Base-by-base conservation (phyloP, 2,329 filamentous ascomycete genomes). In the Trichoderma harzianum region DNA sequence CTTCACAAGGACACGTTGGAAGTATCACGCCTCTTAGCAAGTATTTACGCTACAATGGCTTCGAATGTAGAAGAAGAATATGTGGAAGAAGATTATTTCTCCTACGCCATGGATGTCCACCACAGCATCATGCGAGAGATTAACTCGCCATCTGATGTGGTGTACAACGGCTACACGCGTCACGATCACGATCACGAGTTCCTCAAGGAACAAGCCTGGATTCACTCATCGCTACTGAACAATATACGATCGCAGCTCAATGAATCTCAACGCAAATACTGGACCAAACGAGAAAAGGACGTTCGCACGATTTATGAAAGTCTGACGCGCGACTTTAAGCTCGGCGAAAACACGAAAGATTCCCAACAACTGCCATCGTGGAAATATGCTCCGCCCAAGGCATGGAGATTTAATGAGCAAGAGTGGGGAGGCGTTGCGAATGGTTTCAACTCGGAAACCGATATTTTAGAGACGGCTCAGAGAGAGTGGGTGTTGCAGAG, bases 1-100 rank as follows among this genome's bases (percentile, higher is more conserved):
- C 76, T 78, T 21, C 76, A 78, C 66, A 47, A 71, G 0, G 74
- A 78, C 65, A 78, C 77, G 1, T 61, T 78, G 10, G 74, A 72
- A 3, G 75, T 78, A 18, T 76, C 77, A 0, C 75, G 75, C 7
- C 74, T 78, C 2, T 74, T 78, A 5, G 74, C 77, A 24, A 72
- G 71, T 14, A 26, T 78, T 3, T 78, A 77, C 24, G 60, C 51
- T 11, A 26, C 60, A 3, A n/a, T 24, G 7, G 43, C 62, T 7
- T 65, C n/a, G 3, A 8, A 21, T 16, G 43, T 28, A 24, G 62
- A 16, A 4, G 53, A 57, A 5, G 53, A 28, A 8, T 26, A 65
- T 5, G 8, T 10, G 1, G 47, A 51, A 24, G n/a, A 51, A 1
- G 28, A 43, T n/a, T 65, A 34, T 26, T n/a, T 43, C 28, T 65